phyloP scores from a whole-genome alignment of 768 basidiomycete genomes.

The Tricholoma matsutake region DNA sequence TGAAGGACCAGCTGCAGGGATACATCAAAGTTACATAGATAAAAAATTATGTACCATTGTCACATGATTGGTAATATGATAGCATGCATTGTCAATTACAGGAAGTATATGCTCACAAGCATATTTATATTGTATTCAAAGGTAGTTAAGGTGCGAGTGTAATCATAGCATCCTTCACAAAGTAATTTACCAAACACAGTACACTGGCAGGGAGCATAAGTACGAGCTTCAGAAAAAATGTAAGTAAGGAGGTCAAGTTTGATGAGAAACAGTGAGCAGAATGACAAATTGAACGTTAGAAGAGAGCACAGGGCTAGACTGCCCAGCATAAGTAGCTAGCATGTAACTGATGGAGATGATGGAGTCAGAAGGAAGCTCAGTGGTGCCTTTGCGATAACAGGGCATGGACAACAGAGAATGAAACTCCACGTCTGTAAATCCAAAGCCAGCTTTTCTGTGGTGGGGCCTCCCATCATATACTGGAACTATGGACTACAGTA shows the following conservation, averaged over 20 bases:
- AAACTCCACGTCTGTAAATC: constrained; percentile 6
- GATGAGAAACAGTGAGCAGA: constrained; percentile 2
- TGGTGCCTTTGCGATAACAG: background rate
- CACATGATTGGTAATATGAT: background rate
- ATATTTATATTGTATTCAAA: constrained; percentile 1
- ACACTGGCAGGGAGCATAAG: background rate
- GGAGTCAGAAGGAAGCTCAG: constrained; percentile 4
- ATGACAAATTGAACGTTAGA: constrained; percentile 10
- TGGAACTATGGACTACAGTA: constrained; percentile 7
- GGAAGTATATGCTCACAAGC: background rate
- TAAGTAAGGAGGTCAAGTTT: background rate
- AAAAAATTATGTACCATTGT: background rate
- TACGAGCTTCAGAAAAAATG: background rate
- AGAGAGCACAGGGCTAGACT: background rate
- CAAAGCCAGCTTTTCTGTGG: background rate
- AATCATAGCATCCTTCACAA: no score
- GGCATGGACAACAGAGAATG: background rate
- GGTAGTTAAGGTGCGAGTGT: background rate
- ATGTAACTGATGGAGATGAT: constrained; percentile 2
- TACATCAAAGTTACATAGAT: no score
- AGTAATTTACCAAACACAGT: background rate
- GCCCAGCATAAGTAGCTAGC: constrained; percentile 2
- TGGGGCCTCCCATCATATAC: constrained; percentile 6
- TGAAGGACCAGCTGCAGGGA: no score
- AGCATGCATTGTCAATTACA: background rate